Conservation (phyloP, 176 grass and related monocot species). For the Zoysia japonica region DNA sequence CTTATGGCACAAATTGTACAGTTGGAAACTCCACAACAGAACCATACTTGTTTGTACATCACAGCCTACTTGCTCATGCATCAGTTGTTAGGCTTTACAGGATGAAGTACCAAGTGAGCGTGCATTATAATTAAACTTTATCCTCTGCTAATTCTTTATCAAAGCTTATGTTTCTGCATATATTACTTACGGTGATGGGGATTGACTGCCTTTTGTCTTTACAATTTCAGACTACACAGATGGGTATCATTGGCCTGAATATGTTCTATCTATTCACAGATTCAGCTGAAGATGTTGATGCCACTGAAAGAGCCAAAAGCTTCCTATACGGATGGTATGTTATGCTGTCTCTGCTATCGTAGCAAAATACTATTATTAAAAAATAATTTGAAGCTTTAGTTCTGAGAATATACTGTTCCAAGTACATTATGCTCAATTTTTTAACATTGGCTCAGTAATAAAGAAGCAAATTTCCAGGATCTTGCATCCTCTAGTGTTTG, state of each 20-base stretch:
- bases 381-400: not conserved
- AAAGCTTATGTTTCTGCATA: not conserved
- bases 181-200: not conserved
- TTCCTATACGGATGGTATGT: constrained; percentile 56
- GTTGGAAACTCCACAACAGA: constrained; percentile 57
- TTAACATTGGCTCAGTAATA: not conserved
- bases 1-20: constrained; percentile 57
- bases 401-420: not conserved
- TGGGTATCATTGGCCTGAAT: constrained; percentile 56
- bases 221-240: constrained; percentile 38
- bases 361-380: not conserved
- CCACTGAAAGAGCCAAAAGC: constrained; percentile 39
- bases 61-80: constrained; percentile 56
- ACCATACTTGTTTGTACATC: constrained; percentile 60
- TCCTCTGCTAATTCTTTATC: not conserved
- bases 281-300: constrained; percentile 42
- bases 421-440: not conserved
- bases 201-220: not conserved
- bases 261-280: constrained; percentile 53
- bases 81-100: constrained; percentile 51
- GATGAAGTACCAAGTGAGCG: constrained; percentile 56
- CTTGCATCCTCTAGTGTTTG: constrained; percentile 42
- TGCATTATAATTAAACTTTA: not conserved
- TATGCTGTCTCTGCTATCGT: not conserved
- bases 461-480: constrained; percentile 27